Percentiles rank a stretch among this genome's conserved stretches.
Conservation (phyloP, 805 yeast species). For the Wickerhamiella sergipiensis region DNA sequence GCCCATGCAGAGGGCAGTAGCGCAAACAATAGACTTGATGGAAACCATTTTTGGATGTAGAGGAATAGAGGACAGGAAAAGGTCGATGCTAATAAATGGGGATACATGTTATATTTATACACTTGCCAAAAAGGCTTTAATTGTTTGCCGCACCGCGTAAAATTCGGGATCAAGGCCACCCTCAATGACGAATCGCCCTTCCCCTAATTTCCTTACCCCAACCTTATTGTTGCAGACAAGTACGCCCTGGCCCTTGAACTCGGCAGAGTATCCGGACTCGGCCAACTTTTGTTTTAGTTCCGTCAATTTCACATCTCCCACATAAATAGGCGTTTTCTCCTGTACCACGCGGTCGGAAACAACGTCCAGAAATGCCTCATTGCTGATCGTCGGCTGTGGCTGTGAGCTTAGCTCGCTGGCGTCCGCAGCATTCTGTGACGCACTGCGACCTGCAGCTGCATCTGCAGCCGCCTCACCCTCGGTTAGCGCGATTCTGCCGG, state of each 20-base stretch:
- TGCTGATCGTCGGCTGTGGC: not conserved
- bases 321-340: slow-evolving; percentile 24
- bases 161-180: slow-evolving; percentile 66
- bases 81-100: not conserved
- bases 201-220: slow-evolving; percentile 61
- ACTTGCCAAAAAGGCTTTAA: slow-evolving; percentile 13
- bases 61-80: not conserved
- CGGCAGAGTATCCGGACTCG: slow-evolving; percentile 54
- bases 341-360: not conserved
- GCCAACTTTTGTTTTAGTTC: slow-evolving; percentile 57
- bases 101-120: slow-evolving; percentile 4
- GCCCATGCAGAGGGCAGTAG: slow-evolving; percentile 6
- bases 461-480: not conserved
- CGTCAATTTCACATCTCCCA: slow-evolving; percentile 79
- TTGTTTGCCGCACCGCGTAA: slow-evolving; percentile 29
- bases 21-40: not conserved
- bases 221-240: slow-evolving; percentile 70
- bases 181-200: slow-evolving; percentile 75
- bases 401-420: not conserved
- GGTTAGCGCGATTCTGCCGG: slow-evolving; percentile 36
- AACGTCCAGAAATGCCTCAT: not conserved
- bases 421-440: not conserved
- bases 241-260: slow-evolving; percentile 86
- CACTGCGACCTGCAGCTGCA: not conserved
- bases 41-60: not conserved